Conservation (phyloP, 805 yeast genomes). For the Danielozyma ontarioensis region DNA sequence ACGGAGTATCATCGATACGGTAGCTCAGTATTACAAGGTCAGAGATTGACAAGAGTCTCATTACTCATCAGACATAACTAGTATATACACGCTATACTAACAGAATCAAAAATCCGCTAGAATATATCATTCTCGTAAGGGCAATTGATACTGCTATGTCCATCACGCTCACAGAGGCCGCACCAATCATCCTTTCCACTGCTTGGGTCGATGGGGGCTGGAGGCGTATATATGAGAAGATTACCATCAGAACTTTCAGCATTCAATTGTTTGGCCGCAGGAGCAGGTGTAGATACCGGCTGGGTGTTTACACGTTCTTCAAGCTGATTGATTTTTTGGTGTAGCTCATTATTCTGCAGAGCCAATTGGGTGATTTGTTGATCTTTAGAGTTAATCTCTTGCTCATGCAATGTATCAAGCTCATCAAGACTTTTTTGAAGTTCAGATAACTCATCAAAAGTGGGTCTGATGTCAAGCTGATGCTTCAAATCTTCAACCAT, state of each 20-base stretch:
- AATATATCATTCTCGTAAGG: constrained; percentile 70
- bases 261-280: not conserved
- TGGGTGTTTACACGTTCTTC: constrained; percentile 1
- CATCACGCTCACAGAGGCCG: constrained; percentile 85
- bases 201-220: constrained; percentile 52
- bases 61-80: too few relatives aligned
- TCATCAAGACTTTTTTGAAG: constrained; percentile 40
- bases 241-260: constrained; percentile 20
- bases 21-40: constrained; percentile 9
- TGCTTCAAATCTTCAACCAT: constrained; percentile 23
- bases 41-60: too few relatives aligned
- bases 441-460: constrained; percentile 37
- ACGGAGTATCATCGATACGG: constrained; percentile 12
- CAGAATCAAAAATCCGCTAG: too few relatives aligned
- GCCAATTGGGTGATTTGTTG: constrained; percentile 18
- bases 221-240: constrained; percentile 49
- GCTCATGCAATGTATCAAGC: constrained; percentile 33
- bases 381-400: constrained; percentile 23
- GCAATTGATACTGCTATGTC: constrained; percentile 84
- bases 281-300: not conserved
- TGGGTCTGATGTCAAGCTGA: constrained; percentile 35
- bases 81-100: too few relatives aligned
- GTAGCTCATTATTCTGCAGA: constrained; percentile 16
- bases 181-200: constrained; percentile 83
- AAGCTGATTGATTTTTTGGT: constrained; percentile 6